Base-by-base conservation (phyloP, 352 stramenopile species). In the Phytophthora ramorum region DNA sequence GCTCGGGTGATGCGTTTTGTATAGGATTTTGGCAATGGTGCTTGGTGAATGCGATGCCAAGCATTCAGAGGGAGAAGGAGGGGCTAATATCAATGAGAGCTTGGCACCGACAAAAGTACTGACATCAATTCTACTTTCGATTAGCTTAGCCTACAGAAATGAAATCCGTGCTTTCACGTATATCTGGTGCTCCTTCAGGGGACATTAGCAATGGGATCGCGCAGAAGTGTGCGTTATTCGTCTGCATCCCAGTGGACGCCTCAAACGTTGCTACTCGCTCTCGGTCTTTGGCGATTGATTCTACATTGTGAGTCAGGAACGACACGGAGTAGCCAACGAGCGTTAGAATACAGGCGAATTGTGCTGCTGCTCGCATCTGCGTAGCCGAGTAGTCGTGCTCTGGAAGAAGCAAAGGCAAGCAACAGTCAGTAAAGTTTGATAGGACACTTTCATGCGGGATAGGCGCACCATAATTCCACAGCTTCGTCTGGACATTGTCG, bases 241-340 rank as follows among this genome's bases (percentile, higher is more conserved):
- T 71, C 22, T 65, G 56, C 32, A 65, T 66, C 7, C 56, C 63
- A 0, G 52, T 63, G 4, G 63, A 58, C 2, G 63, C 56, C 30
- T 71, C 63, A 30, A 66, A 66, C 5, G 56, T 71, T 50, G 56
- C 40, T 32, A 61, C 56, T 2, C 63, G 56, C 1, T 71, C 48
- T 40, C 49, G 56, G 34, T 68, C 63, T 61, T 66, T 63, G 19
- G 19, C 16, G 12, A 56, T 17, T 4, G 43, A 37, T 9, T 67
- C 65, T 28, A 71, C 62, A 20, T 76, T 46, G 56, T 87, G 75
- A 7, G 55, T 64, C 14, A 73, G 22, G 40, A 89, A 89, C 14
- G 80, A 82, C 12, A 80, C 46, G 12, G 75, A 77, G 63, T 89
- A 89, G 7, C 76, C 74, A 2, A 88, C 65, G 5, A 88, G 74